These are phyloP conservation scores for Fusarium denticulatum DNA, from an alignment of 2,329 filamentous ascomycete species.

Conservation along the genomic window DNA sequence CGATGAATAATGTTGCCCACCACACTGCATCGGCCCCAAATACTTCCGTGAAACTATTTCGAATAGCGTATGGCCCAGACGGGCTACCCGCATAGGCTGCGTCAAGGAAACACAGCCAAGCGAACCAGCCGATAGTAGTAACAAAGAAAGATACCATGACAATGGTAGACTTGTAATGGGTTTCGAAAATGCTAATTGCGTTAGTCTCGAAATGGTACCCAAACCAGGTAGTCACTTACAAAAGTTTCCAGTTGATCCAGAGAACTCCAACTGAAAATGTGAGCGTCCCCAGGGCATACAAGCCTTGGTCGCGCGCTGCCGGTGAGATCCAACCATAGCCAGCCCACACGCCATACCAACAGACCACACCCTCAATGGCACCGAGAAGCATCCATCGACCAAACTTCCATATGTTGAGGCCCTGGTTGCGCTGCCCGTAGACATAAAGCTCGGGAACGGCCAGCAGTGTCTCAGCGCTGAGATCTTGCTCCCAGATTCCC, in stretches of 20 bases:
- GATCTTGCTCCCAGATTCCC: conserved; percentile 91
- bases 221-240: conserved; percentile 59
- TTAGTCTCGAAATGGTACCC: conserved; percentile 31
- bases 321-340: conserved; percentile 60
- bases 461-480: conserved; percentile 84
- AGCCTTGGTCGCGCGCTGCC: conserved; percentile 69
- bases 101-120: conserved; percentile 79
- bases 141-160: conserved; percentile 67
- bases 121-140: conserved; percentile 73
- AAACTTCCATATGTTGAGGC: conserved; percentile 80
- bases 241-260: conserved; percentile 80
- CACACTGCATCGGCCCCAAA: conserved; percentile 77
- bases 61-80: conserved; percentile 71
- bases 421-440: conserved; percentile 76
- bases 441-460: conserved; percentile 92
- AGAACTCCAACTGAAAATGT: conserved; percentile 76
- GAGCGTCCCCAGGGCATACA: conserved; percentile 79
- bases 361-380: conserved; percentile 75
- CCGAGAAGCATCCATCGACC: conserved; percentile 81
- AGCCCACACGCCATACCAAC: conserved; percentile 73
- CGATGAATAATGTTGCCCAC: conserved; percentile 77
- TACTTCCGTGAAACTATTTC: conserved; percentile 69
- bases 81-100: conserved; percentile 64
- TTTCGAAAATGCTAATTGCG: conserved; percentile 70
- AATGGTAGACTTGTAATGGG: conserved; percentile 77